These are phyloP conservation scores for Lasiodiplodia sp. DNA, from an alignment of 2,329 filamentous ascomycete genomes.

Conservation along the genomic window DNA sequence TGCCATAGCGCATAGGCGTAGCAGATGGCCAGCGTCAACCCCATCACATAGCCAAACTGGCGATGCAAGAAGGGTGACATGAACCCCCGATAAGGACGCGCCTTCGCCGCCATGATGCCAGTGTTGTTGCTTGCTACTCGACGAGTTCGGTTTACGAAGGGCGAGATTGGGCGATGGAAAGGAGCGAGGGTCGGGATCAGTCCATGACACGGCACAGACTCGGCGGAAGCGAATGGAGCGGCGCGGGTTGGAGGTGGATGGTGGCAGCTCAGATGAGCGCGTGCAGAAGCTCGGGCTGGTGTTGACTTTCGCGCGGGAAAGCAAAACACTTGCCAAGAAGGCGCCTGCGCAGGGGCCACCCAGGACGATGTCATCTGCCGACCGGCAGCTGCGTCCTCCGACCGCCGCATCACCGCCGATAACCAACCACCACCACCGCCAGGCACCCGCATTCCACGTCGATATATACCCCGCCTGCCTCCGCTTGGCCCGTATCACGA, in stretches of 20 bases:
- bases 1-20: slow-evolving; percentile 76
- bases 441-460: slow-evolving; percentile 15
- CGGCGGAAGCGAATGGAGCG: background rate
- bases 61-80: slow-evolving; percentile 87
- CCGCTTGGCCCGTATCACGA: background rate
- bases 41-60: slow-evolving; percentile 81
- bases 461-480: background rate
- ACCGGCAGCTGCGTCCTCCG: slow-evolving; percentile 1
- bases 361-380: slow-evolving; percentile 25
- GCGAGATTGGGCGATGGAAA: background rate
- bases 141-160: slow-evolving; percentile 50
- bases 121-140: slow-evolving; percentile 32
- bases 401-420: slow-evolving; percentile 25
- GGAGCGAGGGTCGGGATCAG: background rate
- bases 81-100: slow-evolving; percentile 84
- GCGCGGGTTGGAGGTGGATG: background rate
- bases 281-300: slow-evolving; percentile 10
- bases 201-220: slow-evolving; percentile 22
- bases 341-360: slow-evolving; percentile 5
- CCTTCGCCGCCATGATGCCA: slow-evolving; percentile 34
- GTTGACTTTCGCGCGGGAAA: slow-evolving; percentile 30
- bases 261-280: background rate
- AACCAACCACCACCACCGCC: slow-evolving; percentile 14
- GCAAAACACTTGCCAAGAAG: slow-evolving; percentile 27
- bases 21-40: slow-evolving; percentile 72